phyloP scores from a whole-genome alignment of 1,284 basidiomycete genomes.

The Agaricales sp. region DNA sequence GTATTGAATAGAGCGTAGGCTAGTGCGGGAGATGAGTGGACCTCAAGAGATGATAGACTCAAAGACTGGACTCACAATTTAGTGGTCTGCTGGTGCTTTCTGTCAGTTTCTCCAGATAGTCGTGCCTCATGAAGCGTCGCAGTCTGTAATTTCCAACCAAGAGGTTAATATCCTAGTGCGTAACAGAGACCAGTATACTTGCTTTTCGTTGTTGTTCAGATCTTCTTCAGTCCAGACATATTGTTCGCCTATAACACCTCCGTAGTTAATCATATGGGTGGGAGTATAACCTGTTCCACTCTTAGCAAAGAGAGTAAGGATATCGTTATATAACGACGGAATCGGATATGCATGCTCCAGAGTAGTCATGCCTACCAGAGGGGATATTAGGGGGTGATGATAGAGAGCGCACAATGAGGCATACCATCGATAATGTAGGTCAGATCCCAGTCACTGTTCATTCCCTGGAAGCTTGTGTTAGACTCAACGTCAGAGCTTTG shows the following conservation, averaged over 20 bases:
- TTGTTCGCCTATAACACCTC: slow-evolving; percentile 58
- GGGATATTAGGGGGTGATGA: neutral
- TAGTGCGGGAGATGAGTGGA: slow-evolving; percentile 16
- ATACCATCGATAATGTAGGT: slow-evolving; percentile 65
- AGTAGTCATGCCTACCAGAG: slow-evolving; percentile 57
- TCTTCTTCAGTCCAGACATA: slow-evolving; percentile 55
- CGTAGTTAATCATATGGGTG: slow-evolving; percentile 67
- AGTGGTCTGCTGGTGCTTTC: slow-evolving; percentile 50
- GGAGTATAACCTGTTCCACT: slow-evolving; percentile 68
- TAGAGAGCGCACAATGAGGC: slow-evolving; percentile 8
- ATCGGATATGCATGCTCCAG: slow-evolving; percentile 61
- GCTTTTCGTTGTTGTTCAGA: slow-evolving; percentile 59
- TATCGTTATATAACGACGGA: slow-evolving; percentile 54
- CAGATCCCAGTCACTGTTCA: slow-evolving; percentile 68
- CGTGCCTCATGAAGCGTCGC: slow-evolving; percentile 52
- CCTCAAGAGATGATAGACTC: neutral
- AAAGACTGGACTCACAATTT: slow-evolving; percentile 32
- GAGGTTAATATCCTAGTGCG: neutral
- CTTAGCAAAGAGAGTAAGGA: slow-evolving; percentile 44
- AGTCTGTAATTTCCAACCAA: slow-evolving; percentile 36
- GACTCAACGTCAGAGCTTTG: neutral
- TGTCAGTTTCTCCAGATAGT: slow-evolving; percentile 45
- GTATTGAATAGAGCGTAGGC: slow-evolving; percentile 61
- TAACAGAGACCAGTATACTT: slow-evolving; percentile 12
- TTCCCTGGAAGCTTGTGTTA: slow-evolving; percentile 29